Conservation (phyloP, 306 rosid genomes). For the Cucurbita ficifolia region DNA sequence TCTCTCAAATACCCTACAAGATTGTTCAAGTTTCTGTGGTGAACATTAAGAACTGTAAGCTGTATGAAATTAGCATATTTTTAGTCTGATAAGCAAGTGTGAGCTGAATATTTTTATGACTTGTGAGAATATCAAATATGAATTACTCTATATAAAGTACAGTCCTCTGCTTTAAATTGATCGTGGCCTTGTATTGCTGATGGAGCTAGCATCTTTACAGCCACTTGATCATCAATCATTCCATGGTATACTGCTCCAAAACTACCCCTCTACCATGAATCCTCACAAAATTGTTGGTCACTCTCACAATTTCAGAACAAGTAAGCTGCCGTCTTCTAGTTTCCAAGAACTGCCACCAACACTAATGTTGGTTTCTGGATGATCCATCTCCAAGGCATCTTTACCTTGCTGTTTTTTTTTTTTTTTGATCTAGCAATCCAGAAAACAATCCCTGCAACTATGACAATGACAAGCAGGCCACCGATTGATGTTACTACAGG, state of each 20-base stretch:
- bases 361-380: neutral
- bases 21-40: conserved; percentile 20
- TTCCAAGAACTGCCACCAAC: conserved; percentile 12
- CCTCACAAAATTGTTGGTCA: conserved; percentile 24
- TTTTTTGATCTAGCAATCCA: conserved; percentile 11
- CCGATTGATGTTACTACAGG: conserved; percentile 34
- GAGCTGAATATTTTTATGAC: neutral
- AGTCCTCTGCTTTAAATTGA: conserved; percentile 41
- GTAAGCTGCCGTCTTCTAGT: conserved; percentile 29
- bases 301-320: conserved; percentile 24
- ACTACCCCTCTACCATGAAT: conserved; percentile 42
- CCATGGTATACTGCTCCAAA: conserved; percentile 46
- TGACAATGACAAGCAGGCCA: conserved; percentile 22
- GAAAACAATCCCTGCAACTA: conserved; percentile 7
- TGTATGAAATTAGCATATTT: neutral
- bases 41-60: conserved; percentile 18
- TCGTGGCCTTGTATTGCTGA: conserved; percentile 15
- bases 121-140: neutral
- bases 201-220: conserved; percentile 34
- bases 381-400: neutral
- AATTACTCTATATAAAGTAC: neutral
- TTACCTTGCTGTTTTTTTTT: conserved; percentile 9
- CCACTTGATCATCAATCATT: conserved; percentile 25
- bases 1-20: conserved; percentile 25
- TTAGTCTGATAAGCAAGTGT: neutral